Evolutionary conservation across 345 rosid genomes (phyloP).

Genomic region (Lepidium aucheri): DNA sequence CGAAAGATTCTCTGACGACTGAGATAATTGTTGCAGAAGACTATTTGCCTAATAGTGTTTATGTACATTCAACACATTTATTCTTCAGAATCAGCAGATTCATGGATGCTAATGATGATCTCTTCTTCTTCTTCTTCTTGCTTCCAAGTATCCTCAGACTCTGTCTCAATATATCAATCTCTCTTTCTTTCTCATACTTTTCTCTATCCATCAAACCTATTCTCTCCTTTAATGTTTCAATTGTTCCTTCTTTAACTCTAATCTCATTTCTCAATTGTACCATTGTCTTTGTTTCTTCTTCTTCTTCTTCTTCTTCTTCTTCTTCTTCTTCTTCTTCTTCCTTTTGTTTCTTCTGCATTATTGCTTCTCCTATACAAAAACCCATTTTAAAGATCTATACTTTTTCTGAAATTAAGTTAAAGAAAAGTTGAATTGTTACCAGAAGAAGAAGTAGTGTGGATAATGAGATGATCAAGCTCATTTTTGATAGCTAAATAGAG

Average conservation of each 20-base stretch:
- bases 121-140: slow-evolving; percentile 24
- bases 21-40: slow-evolving; percentile 11
- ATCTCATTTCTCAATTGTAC: slow-evolving; percentile 52
- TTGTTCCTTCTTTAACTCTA: slow-evolving; percentile 44
- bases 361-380: slow-evolving; percentile 32
- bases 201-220: slow-evolving; percentile 40
- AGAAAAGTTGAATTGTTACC: not conserved
- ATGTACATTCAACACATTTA: slow-evolving; percentile 27
- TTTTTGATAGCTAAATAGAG: slow-evolving; percentile 74
- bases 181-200: slow-evolving; percentile 44
- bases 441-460: slow-evolving; percentile 40
- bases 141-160: slow-evolving; percentile 53
- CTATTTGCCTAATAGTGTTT: slow-evolving; percentile 11
- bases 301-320: slow-evolving; percentile 42
- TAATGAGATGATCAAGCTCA: slow-evolving; percentile 83
- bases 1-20: not conserved
- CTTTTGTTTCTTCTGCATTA: slow-evolving; percentile 33
- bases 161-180: slow-evolving; percentile 63
- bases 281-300: slow-evolving; percentile 20
- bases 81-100: slow-evolving; percentile 14
- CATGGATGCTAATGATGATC: not conserved
- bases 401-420: not conserved
- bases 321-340: slow-evolving; percentile 42
- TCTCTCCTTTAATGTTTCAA: slow-evolving; percentile 31
- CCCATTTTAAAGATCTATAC: not conserved